Percentiles rank a stretch among this genome's conserved stretches.
These are phyloP conservation scores for Cladorrhinum samala DNA, from an alignment of 495 filamentous ascomycete species.

Conservation along the genomic window DNA sequence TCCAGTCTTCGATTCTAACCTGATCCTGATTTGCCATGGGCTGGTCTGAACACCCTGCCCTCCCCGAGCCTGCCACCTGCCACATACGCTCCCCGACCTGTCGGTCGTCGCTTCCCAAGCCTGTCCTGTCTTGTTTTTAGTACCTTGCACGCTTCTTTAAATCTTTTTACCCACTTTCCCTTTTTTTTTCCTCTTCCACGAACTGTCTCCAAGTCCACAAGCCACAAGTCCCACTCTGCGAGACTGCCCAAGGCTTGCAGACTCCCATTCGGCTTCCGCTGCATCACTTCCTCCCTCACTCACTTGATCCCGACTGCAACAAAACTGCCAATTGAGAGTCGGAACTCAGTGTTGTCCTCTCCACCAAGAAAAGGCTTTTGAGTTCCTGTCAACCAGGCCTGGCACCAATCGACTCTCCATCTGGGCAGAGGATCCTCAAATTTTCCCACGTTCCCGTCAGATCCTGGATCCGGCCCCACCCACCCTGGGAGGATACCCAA, in stretches of 20 bases:
- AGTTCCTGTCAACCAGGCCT: slow-evolving; percentile 3
- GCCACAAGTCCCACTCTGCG: slow-evolving; percentile 1
- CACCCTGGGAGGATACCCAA: slow-evolving; percentile 12
- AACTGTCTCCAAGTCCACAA: too few species aligned
- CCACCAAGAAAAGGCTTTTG: slow-evolving; percentile 4
- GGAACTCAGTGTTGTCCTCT: slow-evolving; percentile 3
- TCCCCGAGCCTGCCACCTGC: slow-evolving; percentile 16
- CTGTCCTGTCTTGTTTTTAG: slow-evolving; percentile 13
- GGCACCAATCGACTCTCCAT: slow-evolving; percentile 1
- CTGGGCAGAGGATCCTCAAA: slow-evolving; percentile 8
- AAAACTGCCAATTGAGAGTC: background rate
- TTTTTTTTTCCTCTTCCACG: slow-evolving; percentile 12
- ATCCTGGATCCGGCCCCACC: slow-evolving; percentile 12
- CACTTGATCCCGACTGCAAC: background rate
- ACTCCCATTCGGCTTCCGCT: too few species aligned
- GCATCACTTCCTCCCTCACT: slow-evolving; percentile 5
- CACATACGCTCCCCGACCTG: slow-evolving; percentile 10
- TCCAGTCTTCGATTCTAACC: background rate
- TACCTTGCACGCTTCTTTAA: slow-evolving; percentile 11
- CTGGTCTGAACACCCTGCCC: background rate
- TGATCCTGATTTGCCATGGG: slow-evolving; percentile 4
- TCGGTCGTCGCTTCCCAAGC: background rate
- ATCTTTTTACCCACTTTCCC: slow-evolving; percentile 23
- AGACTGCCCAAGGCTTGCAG: slow-evolving; percentile 6
- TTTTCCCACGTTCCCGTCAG: slow-evolving; percentile 18